Conservation (phyloP, 768 basidiomycete species). For the Plicaturopsis crispa region DNA sequence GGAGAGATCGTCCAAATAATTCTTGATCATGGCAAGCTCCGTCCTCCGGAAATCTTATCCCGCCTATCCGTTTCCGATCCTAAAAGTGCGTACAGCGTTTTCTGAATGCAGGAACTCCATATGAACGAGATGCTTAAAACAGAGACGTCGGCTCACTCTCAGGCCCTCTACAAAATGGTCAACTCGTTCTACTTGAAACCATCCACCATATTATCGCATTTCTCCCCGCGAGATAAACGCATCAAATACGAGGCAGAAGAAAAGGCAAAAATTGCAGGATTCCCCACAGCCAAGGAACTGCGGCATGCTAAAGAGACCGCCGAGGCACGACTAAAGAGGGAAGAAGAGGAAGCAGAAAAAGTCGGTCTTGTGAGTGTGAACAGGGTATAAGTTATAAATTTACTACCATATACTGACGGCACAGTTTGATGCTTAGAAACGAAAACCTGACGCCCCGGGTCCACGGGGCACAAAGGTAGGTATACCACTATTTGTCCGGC, state of each 20-base stretch:
- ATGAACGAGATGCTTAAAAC: not conserved
- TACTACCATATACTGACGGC: not conserved
- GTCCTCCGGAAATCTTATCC: constrained; percentile 60
- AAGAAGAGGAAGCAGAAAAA: constrained; percentile 69
- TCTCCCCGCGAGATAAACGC: constrained; percentile 73
- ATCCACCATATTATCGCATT: constrained; percentile 68
- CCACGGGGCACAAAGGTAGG: constrained; percentile 50
- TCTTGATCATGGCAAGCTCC: constrained; percentile 82
- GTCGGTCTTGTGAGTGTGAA: constrained; percentile 55
- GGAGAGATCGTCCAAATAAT: constrained; percentile 69
- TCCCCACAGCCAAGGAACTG: constrained; percentile 77
- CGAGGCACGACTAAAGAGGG: constrained; percentile 50
- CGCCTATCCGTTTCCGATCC: constrained; percentile 42
- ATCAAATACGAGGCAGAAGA: constrained; percentile 80
- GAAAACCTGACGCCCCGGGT: constrained; percentile 19
- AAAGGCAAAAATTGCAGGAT: constrained; percentile 62
- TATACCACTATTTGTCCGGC: not conserved
- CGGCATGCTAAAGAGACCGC: constrained; percentile 66
- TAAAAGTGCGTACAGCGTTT: constrained; percentile 38
- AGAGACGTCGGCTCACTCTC: constrained; percentile 40
- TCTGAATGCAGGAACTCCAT: not conserved
- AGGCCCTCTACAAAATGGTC: constrained; percentile 66
- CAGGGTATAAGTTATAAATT: too few species aligned
- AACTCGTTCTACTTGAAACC: constrained; percentile 68
- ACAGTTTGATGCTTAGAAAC: constrained; percentile 10